Evolutionary conservation across 441 rosid species (phyloP), one percentile per base, ranked within the genome.

Genomic region (Euphorbia celastroides): DNA sequence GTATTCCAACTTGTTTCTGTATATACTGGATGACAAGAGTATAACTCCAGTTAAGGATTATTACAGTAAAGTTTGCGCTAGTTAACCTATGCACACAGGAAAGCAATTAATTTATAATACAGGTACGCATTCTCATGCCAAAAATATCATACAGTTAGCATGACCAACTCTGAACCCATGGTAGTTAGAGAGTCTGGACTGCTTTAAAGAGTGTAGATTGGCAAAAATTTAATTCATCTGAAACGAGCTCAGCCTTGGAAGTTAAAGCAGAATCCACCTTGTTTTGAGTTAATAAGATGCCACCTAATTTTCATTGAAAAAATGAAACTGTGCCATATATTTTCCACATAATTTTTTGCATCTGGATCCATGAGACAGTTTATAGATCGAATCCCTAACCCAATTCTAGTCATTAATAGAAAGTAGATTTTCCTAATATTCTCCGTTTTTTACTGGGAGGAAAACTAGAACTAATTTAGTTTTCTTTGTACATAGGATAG

Each of bases 1-100:
- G 83, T 61, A 76, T 71, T 75, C 81, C 74, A 68, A 84, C 69
- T 75, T 95, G 94, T 72, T 85, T 92, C 83, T 86, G 88, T 64
- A 90, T 83, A 74, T 81, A 95, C 99, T 95, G 93, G 76, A 84
- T 32, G 41, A 57, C 20, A 66, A 23, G 57, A 26, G 54, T 6
- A 36, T 61, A 13, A 61, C 2, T 14, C 60, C 51, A 25, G 57
- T n/a, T 27, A 32, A 57, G 20, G 31, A 20, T 57, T 57, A 13
- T 11, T 5, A 25, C 5, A 34, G 38, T 34, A 60, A 71, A 38
- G 2, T 30, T 14, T 30, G 57, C 14, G 51, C 65, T 14, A 30
- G 41, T 57, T 28, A 19, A 51, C 7, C 22, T 51, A 51, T 20
- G 56, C 56, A 19, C 22, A 1, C 56, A 57, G 16, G 23, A 48